Percentiles rank a stretch among this genome's conserved stretches.
phyloP scores from a whole-genome alignment of 345 rosid genomes.

The Ceriops tagal region DNA sequence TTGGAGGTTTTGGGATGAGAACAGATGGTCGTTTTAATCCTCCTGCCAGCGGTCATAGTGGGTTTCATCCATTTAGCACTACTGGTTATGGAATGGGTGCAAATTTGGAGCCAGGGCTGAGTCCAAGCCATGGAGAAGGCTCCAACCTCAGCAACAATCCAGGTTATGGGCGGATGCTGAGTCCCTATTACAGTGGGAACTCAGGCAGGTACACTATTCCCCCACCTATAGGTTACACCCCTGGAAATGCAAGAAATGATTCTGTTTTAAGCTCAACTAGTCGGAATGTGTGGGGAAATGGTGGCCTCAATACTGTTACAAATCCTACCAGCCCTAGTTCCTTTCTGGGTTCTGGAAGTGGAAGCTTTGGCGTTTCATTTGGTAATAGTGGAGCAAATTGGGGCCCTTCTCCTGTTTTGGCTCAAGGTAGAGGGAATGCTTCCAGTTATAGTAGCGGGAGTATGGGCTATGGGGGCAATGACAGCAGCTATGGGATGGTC shows the following conservation, averaged over 20 bases:
- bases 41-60: conserved; percentile 53
- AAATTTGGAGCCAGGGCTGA: conserved; percentile 62
- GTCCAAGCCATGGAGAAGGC: conserved; percentile 53
- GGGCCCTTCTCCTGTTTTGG: conserved; percentile 51
- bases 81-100: conserved; percentile 60
- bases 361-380: conserved; percentile 54
- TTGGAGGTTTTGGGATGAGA: conserved; percentile 57
- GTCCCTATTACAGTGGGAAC: conserved; percentile 53
- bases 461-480: conserved; percentile 40
- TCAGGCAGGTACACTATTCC: conserved; percentile 68
- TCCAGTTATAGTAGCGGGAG: conserved; percentile 36
- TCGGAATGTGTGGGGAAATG: conserved; percentile 83
- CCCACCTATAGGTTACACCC: conserved; percentile 64
- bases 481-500: conserved; percentile 39
- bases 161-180: conserved; percentile 59
- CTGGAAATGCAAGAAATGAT: conserved; percentile 50
- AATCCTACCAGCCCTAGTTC: conserved; percentile 45
- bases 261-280: conserved; percentile 52
- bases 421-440: conserved; percentile 39
- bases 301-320: conserved; percentile 37
- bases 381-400: conserved; percentile 71
- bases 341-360: conserved; percentile 47
- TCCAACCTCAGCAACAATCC: conserved; percentile 54
- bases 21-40: conserved; percentile 78
- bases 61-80: conserved; percentile 46